These are phyloP conservation scores for Parietaria judaica DNA, from an alignment of 306 rosid species.

Conservation along the genomic window DNA sequence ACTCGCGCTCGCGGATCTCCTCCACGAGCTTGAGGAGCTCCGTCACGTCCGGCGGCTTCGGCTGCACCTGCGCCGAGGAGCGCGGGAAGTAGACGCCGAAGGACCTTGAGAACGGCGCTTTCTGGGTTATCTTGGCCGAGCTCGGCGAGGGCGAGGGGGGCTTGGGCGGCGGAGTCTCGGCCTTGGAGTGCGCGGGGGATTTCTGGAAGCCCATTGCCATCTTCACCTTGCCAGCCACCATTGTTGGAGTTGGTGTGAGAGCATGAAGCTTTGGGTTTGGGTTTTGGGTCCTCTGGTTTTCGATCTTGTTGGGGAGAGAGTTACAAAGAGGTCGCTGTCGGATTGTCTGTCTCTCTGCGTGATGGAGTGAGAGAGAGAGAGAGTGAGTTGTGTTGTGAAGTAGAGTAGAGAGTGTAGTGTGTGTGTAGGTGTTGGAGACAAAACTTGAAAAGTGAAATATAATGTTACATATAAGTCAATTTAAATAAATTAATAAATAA, in stretches of 20 bases:
- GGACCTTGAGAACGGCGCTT: slow-evolving; percentile 71
- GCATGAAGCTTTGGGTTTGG: not conserved
- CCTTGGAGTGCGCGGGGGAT: slow-evolving; percentile 43
- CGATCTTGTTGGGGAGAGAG: slow-evolving; percentile 19
- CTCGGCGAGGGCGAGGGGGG: slow-evolving; percentile 43
- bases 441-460: not conserved
- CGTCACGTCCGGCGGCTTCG: slow-evolving; percentile 77
- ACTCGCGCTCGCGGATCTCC: slow-evolving; percentile 90
- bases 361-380: slow-evolving; percentile 6
- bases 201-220: slow-evolving; percentile 79
- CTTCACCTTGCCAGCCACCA: slow-evolving; percentile 92
- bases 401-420: not conserved
- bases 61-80: slow-evolving; percentile 94
- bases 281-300: slow-evolving; percentile 21
- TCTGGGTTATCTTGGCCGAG: slow-evolving; percentile 54
- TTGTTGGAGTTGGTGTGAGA: not conserved
- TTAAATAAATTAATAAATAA: not conserved
- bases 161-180: slow-evolving; percentile 41
- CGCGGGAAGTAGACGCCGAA: slow-evolving; percentile 90
- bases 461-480: not conserved
- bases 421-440: slow-evolving; percentile 7
- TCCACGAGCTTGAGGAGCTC: slow-evolving; percentile 81
- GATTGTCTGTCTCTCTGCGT: slow-evolving; percentile 18
- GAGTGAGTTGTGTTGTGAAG: not conserved
- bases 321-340: slow-evolving; percentile 47